Percentiles rank a stretch among this genome's conserved stretches.
Conservation (phyloP, 1,284 basidiomycete genomes). For the Golubevia sp. region DNA sequence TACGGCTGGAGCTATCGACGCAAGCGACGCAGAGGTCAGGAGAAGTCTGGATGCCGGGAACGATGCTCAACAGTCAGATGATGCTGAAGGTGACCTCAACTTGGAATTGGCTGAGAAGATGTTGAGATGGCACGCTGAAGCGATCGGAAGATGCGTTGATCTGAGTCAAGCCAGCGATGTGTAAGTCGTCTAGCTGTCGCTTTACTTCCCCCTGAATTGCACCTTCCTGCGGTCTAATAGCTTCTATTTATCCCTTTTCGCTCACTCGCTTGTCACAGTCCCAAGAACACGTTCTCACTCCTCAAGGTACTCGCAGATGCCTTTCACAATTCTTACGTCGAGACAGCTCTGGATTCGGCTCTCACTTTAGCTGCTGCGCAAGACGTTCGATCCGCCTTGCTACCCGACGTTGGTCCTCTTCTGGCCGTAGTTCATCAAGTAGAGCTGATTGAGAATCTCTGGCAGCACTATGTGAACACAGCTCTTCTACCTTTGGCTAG, state of each 20-base stretch:
- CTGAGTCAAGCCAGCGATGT: conserved; percentile 47
- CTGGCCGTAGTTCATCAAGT: conserved; percentile 38
- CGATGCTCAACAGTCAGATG: background rate
- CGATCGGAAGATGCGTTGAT: conserved; percentile 57
- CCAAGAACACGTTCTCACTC: conserved; percentile 51
- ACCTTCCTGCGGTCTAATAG: background rate
- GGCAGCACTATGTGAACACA: conserved; percentile 59
- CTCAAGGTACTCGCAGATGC: conserved; percentile 53
- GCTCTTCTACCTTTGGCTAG: conserved; percentile 52
- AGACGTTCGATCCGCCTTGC: conserved; percentile 26
- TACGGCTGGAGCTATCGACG: conserved; percentile 6
- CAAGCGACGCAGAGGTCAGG: background rate
- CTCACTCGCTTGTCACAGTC: conserved; percentile 7
- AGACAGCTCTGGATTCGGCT: conserved; percentile 53
- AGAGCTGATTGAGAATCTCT: conserved; percentile 43
- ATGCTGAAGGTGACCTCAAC: conserved; percentile 13
- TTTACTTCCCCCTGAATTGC: background rate
- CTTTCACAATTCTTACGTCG: conserved; percentile 57
- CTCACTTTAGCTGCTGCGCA: conserved; percentile 31
- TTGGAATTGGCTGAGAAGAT: conserved; percentile 49
- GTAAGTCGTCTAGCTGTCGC: conserved; percentile 6
- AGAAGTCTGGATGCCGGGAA: background rate
- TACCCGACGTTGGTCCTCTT: conserved; percentile 21
- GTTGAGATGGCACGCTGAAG: conserved; percentile 59
- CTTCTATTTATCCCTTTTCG: background rate